Base-by-base conservation (phyloP, 345 rosid genomes). In the Eucalyptus cloeziana region DNA sequence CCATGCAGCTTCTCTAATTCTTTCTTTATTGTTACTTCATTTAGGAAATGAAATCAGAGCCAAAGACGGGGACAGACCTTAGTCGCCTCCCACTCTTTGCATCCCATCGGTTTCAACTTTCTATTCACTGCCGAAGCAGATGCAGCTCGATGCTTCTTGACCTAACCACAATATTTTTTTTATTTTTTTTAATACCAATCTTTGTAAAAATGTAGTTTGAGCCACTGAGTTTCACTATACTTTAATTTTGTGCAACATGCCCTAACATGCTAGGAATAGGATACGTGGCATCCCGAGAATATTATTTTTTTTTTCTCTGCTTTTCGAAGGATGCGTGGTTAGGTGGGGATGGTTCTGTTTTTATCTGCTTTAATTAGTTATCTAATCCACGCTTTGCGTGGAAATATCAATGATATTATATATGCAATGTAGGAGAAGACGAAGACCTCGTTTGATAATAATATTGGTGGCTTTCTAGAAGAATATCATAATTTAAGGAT, bases 11-110 rank as follows among this genome's bases (percentile, higher is more conserved):
- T 76, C 16, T 10, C 83, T 19, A 40, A 1, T 17, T 71, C 37
- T 40, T 21, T 40, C 6, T 31, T 69, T 33, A 31, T 9, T 31
- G 4, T 4, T 2, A 69, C 43, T 19, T 17, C 37, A 10, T 49
- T 49, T 3, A 62, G 44, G 40, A 43, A 16, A 30, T 80, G 21
- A 43, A 54, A 88, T 54, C 86, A 88, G 16, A 50, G 33, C 64
- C 69, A 43, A 44, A 7, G 86, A 43, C 71, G 64, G 58, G 3
- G 86, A 80, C 86, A 85, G 58, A 52, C 37, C 89, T 80, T 88
- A 80, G 89, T 88, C 86, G 89, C 89, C 43, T 88, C 89, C 89
- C 86, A 88, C 89, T 88, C 71, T 30, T 88, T 13, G 51, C 51
- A 80, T 88, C 50, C 58, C 44, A 45, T 43, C 50, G 7, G 58